Evolutionary conservation across 1,139 yeast genomes (phyloP), one percentile per base, ranked within the genome.

Genomic region (Sugiyamaella grinbergsii): DNA sequence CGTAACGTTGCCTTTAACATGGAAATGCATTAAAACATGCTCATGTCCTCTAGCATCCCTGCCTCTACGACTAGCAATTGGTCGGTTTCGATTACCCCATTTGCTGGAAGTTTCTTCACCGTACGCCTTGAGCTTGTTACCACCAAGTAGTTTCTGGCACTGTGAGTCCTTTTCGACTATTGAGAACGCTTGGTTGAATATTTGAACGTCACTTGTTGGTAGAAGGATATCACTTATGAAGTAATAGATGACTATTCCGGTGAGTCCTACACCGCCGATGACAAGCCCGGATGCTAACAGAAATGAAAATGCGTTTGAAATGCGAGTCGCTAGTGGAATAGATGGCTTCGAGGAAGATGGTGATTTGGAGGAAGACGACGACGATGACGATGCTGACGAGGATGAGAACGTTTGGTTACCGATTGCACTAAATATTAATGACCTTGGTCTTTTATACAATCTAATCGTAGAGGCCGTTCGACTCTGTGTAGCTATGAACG

Each of bases 191-290:
- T 88, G 80, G 70, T 90, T 90, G 73, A 90, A 90, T 2, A 95
- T 81, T 58, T 85, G 85, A 1, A 95, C 91, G 64, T 90, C 97
- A 22, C 96, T 95, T 0, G 95, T 83, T 6, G 97, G 96, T 51
- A 91, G 78, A 58, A 89, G 80, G 37, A 90, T 71, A 65, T 90
- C 97, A 2, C 86, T 77, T 15, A 86, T 78, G 32, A 90, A 80
- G 57, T 88, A 76, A 67, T 88, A 90, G 2, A 88, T 73, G 29
- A 90, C 95, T 24, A 89, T 74, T 1, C 86, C 73, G 3, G 83
- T 73, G 19, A 80, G 71, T 11, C 80, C 84, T 2, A 79, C 62
- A 1, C 83, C 85, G 3, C 76, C 82, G 26, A 79, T 58, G 1
- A 81, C 84, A 40, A 81, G 59, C 2, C 74, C 67, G 1, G 83